These are phyloP conservation scores for Dothistroma pini DNA, from an alignment of 2,329 filamentous ascomycete species.

Conservation along the genomic window DNA sequence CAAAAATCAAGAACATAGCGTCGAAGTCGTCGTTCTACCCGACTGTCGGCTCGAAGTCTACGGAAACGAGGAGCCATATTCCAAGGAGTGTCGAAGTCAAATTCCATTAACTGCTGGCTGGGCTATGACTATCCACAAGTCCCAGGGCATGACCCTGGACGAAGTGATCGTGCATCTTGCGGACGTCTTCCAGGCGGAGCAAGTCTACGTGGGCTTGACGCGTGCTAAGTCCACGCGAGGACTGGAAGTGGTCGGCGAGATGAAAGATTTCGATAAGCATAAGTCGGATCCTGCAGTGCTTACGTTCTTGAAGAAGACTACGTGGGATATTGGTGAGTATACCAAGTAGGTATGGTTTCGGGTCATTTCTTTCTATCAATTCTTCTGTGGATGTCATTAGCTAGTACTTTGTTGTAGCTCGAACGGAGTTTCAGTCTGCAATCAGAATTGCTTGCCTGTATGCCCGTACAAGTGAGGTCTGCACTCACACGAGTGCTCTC, in stretches of 20 bases:
- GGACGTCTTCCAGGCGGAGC: constrained; percentile 54
- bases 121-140: constrained; percentile 62
- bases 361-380: not conserved
- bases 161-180: constrained; percentile 54
- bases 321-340: not conserved
- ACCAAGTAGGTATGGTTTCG: not conserved
- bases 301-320: not conserved
- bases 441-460: too few relatives aligned
- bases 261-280: not conserved
- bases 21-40: constrained; percentile 45
- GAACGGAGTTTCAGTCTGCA: too few relatives aligned
- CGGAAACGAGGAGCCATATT: constrained; percentile 46
- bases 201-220: constrained; percentile 61
- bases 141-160: constrained; percentile 60
- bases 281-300: not conserved
- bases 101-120: constrained; percentile 58
- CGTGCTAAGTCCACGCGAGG: constrained; percentile 50
- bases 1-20: constrained; percentile 42
- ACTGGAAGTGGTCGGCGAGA: constrained; percentile 28
- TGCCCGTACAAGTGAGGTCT: not conserved
- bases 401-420: not conserved
- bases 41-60: constrained; percentile 49
- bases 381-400: not conserved
- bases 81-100: constrained; percentile 54
- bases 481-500: not conserved